Conservation (phyloP, 352 stramenopile genomes). For the Globisporangium lucens region DNA sequence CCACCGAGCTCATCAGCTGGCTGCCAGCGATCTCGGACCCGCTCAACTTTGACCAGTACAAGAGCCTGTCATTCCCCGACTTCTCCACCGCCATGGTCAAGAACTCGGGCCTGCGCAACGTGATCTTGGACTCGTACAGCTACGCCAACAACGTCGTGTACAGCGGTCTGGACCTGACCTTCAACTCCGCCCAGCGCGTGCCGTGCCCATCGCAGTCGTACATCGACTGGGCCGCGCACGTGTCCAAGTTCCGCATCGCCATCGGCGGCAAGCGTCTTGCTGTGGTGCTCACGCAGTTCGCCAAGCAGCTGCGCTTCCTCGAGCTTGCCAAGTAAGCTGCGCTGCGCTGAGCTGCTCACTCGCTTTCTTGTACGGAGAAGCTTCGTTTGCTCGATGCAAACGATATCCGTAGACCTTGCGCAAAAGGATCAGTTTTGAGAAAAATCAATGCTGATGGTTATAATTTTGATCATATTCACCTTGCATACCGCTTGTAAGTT, state of each 20-base stretch:
- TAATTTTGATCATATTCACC: conserved; percentile 3
- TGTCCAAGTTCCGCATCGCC: conserved; percentile 49
- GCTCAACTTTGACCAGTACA: conserved; percentile 41
- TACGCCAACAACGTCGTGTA: conserved; percentile 42
- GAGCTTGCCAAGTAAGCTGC: conserved; percentile 27
- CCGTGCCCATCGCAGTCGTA: conserved; percentile 31
- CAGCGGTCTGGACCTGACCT: conserved; percentile 30
- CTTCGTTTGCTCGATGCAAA: neutral
- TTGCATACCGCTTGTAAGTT: neutral
- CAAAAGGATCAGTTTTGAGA: neutral
- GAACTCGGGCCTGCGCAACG: conserved; percentile 22
- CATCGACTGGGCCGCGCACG: conserved; percentile 25
- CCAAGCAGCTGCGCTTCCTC: conserved; percentile 36
- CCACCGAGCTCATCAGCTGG: conserved; percentile 42
- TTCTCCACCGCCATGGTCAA: conserved; percentile 35
- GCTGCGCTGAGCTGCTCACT: neutral
- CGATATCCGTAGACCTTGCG: neutral
- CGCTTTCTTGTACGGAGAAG: neutral
- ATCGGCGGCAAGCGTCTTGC: conserved; percentile 49
- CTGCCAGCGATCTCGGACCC: conserved; percentile 30
- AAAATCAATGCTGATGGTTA: neutral
- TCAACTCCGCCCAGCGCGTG: conserved; percentile 14
- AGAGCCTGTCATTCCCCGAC: conserved; percentile 28
- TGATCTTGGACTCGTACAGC: conserved; percentile 45
- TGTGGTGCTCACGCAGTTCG: conserved; percentile 54